These are phyloP conservation scores for Linnemannia schmuckeri DNA, from an alignment of 192 early-diverging fungal genomes.

Conservation along the genomic window DNA sequence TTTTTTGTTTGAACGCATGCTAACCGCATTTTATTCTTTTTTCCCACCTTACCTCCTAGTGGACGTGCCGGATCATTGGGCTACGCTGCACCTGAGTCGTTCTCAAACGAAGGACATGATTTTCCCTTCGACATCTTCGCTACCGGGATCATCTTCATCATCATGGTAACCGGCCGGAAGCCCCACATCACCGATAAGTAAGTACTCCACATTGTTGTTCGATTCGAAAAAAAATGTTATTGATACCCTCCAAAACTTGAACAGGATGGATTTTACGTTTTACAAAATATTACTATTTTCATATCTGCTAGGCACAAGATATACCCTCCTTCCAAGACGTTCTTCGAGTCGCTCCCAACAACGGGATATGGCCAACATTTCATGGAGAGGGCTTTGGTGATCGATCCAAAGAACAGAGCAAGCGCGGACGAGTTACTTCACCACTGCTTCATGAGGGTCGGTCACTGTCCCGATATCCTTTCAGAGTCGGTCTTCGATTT, in stretches of 20 bases:
- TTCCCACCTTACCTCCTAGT: background rate
- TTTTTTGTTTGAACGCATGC: background rate
- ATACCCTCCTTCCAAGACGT: background rate
- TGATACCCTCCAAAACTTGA: background rate
- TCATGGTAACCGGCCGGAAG: background rate
- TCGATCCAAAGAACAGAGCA: background rate
- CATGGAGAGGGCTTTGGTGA: background rate
- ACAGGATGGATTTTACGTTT: background rate
- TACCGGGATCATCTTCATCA: background rate
- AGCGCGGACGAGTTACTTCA: background rate
- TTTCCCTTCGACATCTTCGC: background rate
- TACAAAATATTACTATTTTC: background rate
- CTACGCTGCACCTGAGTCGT: background rate
- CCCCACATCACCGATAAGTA: background rate
- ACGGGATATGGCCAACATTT: background rate
- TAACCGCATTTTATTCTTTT: background rate
- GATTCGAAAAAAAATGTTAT: background rate
- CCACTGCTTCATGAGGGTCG: background rate
- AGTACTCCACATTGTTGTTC: background rate
- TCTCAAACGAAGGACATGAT: background rate
- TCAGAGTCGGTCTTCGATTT: background rate
- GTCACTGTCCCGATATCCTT: background rate
- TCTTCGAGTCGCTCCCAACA: background rate
- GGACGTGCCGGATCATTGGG: background rate
- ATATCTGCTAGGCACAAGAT: background rate